phyloP scores from a whole-genome alignment of 768 basidiomycete genomes.

The Naganishia onofrii region DNA sequence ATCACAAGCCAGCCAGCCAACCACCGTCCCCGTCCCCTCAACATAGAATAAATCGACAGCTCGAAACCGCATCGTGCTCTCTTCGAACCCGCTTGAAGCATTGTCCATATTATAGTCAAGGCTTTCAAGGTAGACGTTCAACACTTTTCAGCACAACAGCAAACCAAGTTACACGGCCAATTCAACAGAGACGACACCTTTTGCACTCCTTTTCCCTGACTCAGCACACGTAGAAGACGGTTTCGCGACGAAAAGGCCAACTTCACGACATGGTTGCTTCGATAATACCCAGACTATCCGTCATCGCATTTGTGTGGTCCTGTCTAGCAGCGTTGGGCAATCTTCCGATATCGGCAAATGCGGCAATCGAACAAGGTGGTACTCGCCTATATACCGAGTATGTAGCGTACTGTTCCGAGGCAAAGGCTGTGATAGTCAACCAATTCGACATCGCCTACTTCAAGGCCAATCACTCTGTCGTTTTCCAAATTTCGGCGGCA shows the following conservation, averaged over 20 bases:
- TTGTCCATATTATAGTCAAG: not conserved
- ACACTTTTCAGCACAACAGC: not conserved
- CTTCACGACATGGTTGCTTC: not conserved
- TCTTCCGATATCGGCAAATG: constrained; percentile 1
- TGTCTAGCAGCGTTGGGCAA: not conserved
- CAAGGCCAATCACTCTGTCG: constrained; percentile 58
- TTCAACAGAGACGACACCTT: not conserved
- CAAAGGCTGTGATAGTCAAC: constrained; percentile 44
- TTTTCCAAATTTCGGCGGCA: constrained; percentile 80
- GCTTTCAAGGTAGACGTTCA: not conserved
- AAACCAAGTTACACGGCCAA: not conserved
- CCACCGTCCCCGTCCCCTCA: not conserved
- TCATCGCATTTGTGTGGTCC: constrained; percentile 8
- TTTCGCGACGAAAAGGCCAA: not conserved
- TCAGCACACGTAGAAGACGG: not conserved
- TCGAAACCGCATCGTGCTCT: not conserved
- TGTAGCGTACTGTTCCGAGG: constrained; percentile 48
- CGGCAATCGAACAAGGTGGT: constrained; percentile 22
- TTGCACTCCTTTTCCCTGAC: not conserved
- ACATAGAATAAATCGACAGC: not conserved
- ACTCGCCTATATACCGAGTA: constrained; percentile 37
- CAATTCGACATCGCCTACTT: constrained; percentile 48
- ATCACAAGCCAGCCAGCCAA: not conserved
- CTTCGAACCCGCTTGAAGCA: not conserved
- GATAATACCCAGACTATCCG: not conserved